A percentile compares a stretch with the other conserved stretches of the same genome.
phyloP scores from a whole-genome alignment of 2,329 filamentous ascomycete genomes.

The Xylariaceae sp. region DNA sequence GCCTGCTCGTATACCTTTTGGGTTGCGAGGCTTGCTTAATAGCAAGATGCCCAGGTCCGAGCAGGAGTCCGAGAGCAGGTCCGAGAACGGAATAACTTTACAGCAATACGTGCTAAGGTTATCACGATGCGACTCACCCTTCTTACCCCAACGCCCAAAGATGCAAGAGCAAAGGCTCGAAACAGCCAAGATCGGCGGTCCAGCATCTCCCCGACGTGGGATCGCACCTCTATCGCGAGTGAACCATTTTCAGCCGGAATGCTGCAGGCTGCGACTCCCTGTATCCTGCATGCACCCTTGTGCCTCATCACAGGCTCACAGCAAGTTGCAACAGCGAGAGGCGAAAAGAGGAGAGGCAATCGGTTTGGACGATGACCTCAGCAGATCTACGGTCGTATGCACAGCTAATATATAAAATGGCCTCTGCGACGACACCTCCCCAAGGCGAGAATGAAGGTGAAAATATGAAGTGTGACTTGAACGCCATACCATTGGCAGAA shows the following conservation, averaged over 20 bases:
- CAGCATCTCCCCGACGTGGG: slow-evolving; percentile 9
- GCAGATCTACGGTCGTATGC: background rate
- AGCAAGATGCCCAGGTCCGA: background rate
- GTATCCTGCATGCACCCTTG: no score
- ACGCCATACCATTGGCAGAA: no score
- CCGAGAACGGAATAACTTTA: background rate
- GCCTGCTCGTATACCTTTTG: no score
- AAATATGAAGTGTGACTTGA: no score
- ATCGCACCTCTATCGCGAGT: slow-evolving; percentile 11
- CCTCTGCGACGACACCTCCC: background rate
- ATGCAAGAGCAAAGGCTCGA: slow-evolving; percentile 6
- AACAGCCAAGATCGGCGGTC: slow-evolving; percentile 17
- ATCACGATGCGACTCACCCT: slow-evolving; percentile 9
- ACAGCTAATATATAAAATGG: no score
- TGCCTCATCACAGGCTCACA: no score
- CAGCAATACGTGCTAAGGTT: no score
- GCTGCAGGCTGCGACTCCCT: background rate
- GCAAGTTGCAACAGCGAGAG: no score
- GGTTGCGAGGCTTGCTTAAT: no score
- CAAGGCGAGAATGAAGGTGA: background rate
- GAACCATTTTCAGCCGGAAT: slow-evolving; percentile 16
- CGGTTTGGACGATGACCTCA: background rate
- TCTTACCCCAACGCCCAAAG: slow-evolving; percentile 10
- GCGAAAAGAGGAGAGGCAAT: no score
- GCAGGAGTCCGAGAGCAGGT: slow-evolving; percentile 7